phyloP scores from a whole-genome alignment of 1,139 yeast species.

The Debaryomyces sp. region DNA sequence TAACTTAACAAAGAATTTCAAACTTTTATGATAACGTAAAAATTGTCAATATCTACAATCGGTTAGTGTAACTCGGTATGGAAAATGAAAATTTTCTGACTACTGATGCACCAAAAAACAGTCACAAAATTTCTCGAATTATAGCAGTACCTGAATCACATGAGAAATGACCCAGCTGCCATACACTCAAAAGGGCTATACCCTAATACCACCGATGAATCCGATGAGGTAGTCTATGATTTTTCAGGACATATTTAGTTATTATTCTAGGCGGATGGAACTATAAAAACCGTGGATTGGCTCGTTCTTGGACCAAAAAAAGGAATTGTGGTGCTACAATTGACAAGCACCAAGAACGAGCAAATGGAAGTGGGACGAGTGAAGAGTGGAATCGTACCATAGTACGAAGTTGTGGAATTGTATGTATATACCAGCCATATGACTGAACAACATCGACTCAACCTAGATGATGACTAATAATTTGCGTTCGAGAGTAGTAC shows the following conservation, averaged over 20 bases:
- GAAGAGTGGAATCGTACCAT: background rate
- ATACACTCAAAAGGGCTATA: background rate
- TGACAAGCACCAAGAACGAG: background rate
- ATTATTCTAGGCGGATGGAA: background rate
- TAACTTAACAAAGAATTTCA: constrained; percentile 10
- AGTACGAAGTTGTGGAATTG: background rate
- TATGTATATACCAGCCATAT: background rate
- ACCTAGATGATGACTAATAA: constrained; percentile 46
- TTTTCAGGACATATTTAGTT: background rate
- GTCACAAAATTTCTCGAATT: background rate
- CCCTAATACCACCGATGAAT: background rate
- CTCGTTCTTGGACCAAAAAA: background rate
- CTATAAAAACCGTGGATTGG: background rate
- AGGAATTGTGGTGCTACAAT: background rate
- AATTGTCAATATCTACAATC: constrained; percentile 4
- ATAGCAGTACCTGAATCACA: background rate
- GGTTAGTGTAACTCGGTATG: constrained; percentile 5
- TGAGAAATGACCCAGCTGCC: background rate
- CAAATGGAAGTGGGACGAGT: background rate
- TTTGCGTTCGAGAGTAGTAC: constrained; percentile 53
- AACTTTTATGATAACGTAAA: constrained; percentile 8
- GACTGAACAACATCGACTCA: too few species aligned
- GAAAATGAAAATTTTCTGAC: constrained; percentile 10
- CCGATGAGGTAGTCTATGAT: background rate
- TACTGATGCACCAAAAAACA: constrained; percentile 2